phyloP scores from a whole-genome alignment of 2,329 filamentous ascomycete genomes.

The Fonsecaea pedrosoi region DNA sequence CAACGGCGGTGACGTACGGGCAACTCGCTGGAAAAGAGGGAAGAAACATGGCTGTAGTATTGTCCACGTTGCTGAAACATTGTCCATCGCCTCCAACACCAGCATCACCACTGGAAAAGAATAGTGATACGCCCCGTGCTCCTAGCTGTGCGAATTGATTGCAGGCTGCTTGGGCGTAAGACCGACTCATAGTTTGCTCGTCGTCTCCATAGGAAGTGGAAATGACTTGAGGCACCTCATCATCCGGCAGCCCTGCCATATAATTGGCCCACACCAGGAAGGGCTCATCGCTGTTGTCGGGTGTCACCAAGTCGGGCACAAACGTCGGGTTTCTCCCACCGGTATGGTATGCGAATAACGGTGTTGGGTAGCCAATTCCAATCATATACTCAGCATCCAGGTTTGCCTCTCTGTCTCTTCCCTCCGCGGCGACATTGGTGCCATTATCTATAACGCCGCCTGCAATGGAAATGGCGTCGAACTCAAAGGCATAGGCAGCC shows the following conservation, averaged over 20 bases:
- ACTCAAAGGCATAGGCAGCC: slow-evolving; percentile 46
- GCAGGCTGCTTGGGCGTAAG: slow-evolving; percentile 68
- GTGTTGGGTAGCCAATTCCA: slow-evolving; percentile 43
- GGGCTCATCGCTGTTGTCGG: slow-evolving; percentile 32
- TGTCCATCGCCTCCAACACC: slow-evolving; percentile 59
- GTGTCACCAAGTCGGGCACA: slow-evolving; percentile 27
- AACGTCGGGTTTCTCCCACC: slow-evolving; percentile 51
- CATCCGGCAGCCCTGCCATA: slow-evolving; percentile 43
- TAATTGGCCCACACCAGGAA: slow-evolving; percentile 34
- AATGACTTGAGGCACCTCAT: slow-evolving; percentile 65
- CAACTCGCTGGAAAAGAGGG: slow-evolving; percentile 65
- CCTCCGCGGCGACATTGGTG: slow-evolving; percentile 30
- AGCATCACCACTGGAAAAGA: slow-evolving; percentile 69
- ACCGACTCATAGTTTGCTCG: slow-evolving; percentile 67
- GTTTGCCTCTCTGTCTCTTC: slow-evolving; percentile 31
- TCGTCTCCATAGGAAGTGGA: slow-evolving; percentile 71
- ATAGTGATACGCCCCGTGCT: slow-evolving; percentile 69
- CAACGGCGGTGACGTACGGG: slow-evolving; percentile 69
- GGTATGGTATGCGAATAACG: slow-evolving; percentile 62
- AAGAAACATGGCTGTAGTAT: slow-evolving; percentile 59
- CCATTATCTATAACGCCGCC: slow-evolving; percentile 41
- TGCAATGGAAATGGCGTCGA: slow-evolving; percentile 44
- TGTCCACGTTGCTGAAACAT: slow-evolving; percentile 63
- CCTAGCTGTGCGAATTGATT: slow-evolving; percentile 69
- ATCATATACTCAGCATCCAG: slow-evolving; percentile 38